Evolutionary conservation across 306 rosid species (phyloP), one percentile per base, ranked within the genome.

Genomic region (Lupinus albus): DNA sequence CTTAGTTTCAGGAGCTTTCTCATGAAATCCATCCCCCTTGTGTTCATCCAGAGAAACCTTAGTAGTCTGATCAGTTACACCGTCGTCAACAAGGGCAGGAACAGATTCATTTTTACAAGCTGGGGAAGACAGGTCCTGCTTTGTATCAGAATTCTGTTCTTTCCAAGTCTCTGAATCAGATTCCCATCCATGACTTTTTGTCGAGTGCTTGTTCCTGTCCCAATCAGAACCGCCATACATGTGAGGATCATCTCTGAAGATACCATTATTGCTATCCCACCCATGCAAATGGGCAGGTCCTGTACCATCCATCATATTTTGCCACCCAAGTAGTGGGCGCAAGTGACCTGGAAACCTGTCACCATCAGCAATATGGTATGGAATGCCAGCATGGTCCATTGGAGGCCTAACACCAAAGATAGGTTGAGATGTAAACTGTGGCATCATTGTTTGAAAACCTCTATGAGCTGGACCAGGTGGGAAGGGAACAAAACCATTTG

Each of bases 311-410:
- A 94, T 83, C 83, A 94, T 76, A 76, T 85, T 85, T 76, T 78
- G 97, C 94, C 97, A 94, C 50, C 92, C 97, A 75, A 84, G 85
- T 13, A 97, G 96, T 13, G 97, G 96, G 33, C 97, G 95, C 79
- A 94, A 49, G 83, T 87, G 99, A 78, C 86, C 72, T 9, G 99
- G 76, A 76, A 91, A 88, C 73, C 99, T 85, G 72, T 94, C 99
- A 46, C 86, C 82, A 72, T 94, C 99, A 58, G 91, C 80, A 60
- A 94, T 78, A 71, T 89, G 97, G 82, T 86, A 94, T 65, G 94
- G 97, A 44, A 94, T 81, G 70, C 96, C 97, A 32, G 84, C 77
- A 74, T 84, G 96, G 70, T 84, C 99, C 88, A 90, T 71, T 6
- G 88, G 80, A 41, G 99, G 95, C 72, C 99, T 84, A 55, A 91